Evolutionary conservation across 2,329 filamentous ascomycete species (phyloP).

Genomic region (Hypoxylon sp.): DNA sequence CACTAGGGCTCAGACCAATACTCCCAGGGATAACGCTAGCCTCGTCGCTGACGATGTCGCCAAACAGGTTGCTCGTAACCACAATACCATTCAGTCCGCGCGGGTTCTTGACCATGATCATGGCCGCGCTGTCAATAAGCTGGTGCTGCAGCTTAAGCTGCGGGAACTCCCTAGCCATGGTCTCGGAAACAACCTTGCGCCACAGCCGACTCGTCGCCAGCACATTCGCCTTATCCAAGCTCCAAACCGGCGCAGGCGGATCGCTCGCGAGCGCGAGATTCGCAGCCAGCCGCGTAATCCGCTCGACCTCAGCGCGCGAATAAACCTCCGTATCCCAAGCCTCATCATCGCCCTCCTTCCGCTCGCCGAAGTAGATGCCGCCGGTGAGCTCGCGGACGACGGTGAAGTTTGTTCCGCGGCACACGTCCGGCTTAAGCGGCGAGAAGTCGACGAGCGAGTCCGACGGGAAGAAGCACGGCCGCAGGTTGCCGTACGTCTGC

Average conservation of each 20-base stretch:
- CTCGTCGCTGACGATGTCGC: slow-evolving; percentile 96
- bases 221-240: slow-evolving; percentile 96
- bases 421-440: slow-evolving; percentile 88
- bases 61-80: slow-evolving; percentile 94
- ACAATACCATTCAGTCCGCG: slow-evolving; percentile 89
- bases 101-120: slow-evolving; percentile 98
- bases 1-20: slow-evolving; percentile 89
- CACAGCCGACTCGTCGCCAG: slow-evolving; percentile 91
- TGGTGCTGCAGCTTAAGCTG: slow-evolving; percentile 88
- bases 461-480: slow-evolving; percentile 95
- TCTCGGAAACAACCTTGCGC: slow-evolving; percentile 87
- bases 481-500: slow-evolving; percentile 93
- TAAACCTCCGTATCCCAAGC: slow-evolving; percentile 92
- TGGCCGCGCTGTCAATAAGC: slow-evolving; percentile 95
- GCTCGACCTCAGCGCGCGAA: slow-evolving; percentile 86
- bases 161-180: slow-evolving; percentile 91
- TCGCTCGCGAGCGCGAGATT: slow-evolving; percentile 83
- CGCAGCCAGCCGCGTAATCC: slow-evolving; percentile 85
- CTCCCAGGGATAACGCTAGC: slow-evolving; percentile 94
- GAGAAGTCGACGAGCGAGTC: slow-evolving; percentile 87
- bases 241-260: slow-evolving; percentile 85
- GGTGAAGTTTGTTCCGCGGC: slow-evolving; percentile 90
- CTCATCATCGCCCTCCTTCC: slow-evolving; percentile 77
- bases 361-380: slow-evolving; percentile 95
- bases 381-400: slow-evolving; percentile 93